phyloP scores from a whole-genome alignment of 1,284 basidiomycete genomes.

The Taiwanofungus camphoratus region DNA sequence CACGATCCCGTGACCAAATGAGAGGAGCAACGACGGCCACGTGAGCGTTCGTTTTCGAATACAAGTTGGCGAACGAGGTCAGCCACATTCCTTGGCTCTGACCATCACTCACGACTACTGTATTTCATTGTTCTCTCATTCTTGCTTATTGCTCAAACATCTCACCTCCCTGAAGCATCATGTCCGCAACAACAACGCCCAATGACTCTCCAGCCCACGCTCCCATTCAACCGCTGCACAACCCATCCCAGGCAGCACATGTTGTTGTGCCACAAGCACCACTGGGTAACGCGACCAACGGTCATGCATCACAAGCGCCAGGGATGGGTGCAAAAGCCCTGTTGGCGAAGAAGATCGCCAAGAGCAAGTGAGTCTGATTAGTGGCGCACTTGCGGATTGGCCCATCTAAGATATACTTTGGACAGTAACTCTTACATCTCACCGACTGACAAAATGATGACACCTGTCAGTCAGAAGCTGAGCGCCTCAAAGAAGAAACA shows the following conservation, averaged over 20 bases:
- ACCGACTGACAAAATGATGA: conserved; percentile 91
- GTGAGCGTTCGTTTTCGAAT: conserved; percentile 21
- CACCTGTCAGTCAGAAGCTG: conserved; percentile 86
- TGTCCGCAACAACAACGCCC: conserved; percentile 58
- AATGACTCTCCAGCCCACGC: conserved; percentile 56
- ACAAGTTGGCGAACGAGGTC: conserved; percentile 12
- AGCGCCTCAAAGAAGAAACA: conserved; percentile 87
- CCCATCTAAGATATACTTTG: not conserved
- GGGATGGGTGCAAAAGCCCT: conserved; percentile 87
- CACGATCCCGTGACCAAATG: conserved; percentile 20
- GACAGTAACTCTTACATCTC: conserved; percentile 80
- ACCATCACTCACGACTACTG: conserved; percentile 10
- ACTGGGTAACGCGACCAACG: conserved; percentile 59
- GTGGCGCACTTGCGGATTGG: not conserved
- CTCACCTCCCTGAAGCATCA: conserved; percentile 21
- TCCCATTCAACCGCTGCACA: conserved; percentile 76
- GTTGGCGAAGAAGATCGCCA: conserved; percentile 83
- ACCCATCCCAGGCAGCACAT: conserved; percentile 74
- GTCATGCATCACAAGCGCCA: conserved; percentile 43
- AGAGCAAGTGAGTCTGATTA: conserved; percentile 56
- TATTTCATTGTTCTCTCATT: not conserved
- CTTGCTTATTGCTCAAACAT: not conserved
- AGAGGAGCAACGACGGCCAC: conserved; percentile 8
- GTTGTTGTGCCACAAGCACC: conserved; percentile 76
- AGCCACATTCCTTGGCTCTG: conserved; percentile 11